These are phyloP conservation scores for Penicillium sp. DNA, from an alignment of 2,329 filamentous ascomycete species.

Conservation along the genomic window DNA sequence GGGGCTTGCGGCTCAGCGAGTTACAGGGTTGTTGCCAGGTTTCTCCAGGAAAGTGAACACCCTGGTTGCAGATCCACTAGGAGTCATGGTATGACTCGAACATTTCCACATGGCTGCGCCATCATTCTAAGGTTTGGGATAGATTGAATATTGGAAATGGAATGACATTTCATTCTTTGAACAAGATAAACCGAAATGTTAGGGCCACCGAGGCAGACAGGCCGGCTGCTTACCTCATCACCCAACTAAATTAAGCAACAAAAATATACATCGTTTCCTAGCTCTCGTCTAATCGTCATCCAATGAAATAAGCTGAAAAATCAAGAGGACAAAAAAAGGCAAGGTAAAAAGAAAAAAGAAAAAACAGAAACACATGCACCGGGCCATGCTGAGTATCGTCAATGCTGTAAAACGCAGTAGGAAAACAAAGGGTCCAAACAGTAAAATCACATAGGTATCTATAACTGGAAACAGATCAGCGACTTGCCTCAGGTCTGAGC, in stretches of 20 bases:
- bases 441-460: not conserved
- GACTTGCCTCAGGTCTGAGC: not conserved
- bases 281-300: constrained; percentile 10
- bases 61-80: not conserved
- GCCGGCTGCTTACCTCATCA: constrained; percentile 17
- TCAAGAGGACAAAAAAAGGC: constrained; percentile 2
- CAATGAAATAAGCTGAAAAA: constrained; percentile 9
- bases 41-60: not conserved
- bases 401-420: not conserved
- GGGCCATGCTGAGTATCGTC: constrained; percentile 10
- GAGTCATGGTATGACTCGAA: constrained; percentile 1
- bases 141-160: not conserved
- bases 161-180: not conserved
- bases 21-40: not conserved
- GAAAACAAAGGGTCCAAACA: not conserved
- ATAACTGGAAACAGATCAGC: not conserved
- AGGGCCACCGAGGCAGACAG: constrained; percentile 17
- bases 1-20: not conserved
- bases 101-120: not conserved
- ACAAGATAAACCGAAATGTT: not conserved
- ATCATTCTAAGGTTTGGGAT: not conserved
- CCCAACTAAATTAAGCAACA: constrained; percentile 13
- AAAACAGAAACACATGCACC: constrained; percentile 10
- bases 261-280: constrained; percentile 22
- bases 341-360: constrained; percentile 7